Evolutionary conservation across 2,329 filamentous ascomycete genomes (phyloP), one percentile per base, ranked within the genome.

Genomic region (Davidsoniella neocaledoniae): DNA sequence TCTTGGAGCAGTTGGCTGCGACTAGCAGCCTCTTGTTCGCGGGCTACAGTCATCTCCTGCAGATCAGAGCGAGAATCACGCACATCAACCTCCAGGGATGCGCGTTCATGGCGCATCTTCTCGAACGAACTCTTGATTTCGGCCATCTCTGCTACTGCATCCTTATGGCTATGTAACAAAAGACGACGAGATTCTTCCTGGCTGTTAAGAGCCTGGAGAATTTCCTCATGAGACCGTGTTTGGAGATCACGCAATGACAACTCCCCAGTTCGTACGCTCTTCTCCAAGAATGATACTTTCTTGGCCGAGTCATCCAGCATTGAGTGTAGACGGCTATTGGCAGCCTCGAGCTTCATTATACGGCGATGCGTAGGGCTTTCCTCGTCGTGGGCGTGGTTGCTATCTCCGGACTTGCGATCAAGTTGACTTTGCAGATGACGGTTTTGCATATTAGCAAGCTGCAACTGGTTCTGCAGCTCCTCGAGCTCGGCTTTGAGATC

Each of bases 391-490:
- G 62, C 70, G 77, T 14, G 26, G 21, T n/a, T 33, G 5, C 29
- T 33, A 12, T 46, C 44, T 5, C 45, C 49, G 3, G 44, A 36
- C 42, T 36, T 43, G 43, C 83, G 77, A 38, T 90, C 83, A 40
- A 95, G 68, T 61, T 95, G 87, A 60, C 78, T 87, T 61, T 94
- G 85, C 5, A 96, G 76, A 59, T 96, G 88, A 33, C 84, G 80
- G 64, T 94, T 95, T 58, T 93, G 85, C 86, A 96, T 94, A 63
- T 95, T 83, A 4, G 83, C 81, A 62, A 96, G 77, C 60, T 96
- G 90, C 47, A 96, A 74, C 62, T 94, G 86, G 61, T 93, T 95
- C 62, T 95, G 90, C 23, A 94, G 73, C 63, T 94, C 81, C 62
- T 96, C 90, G 10, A 95, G 72, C 59, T 96, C 88, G 3, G 86